A percentile compares a stretch with the other conserved stretches of the same genome.
phyloP scores from a whole-genome alignment of 2,329 filamentous ascomycete species.

The Phyllosticta paracitricarpa region DNA sequence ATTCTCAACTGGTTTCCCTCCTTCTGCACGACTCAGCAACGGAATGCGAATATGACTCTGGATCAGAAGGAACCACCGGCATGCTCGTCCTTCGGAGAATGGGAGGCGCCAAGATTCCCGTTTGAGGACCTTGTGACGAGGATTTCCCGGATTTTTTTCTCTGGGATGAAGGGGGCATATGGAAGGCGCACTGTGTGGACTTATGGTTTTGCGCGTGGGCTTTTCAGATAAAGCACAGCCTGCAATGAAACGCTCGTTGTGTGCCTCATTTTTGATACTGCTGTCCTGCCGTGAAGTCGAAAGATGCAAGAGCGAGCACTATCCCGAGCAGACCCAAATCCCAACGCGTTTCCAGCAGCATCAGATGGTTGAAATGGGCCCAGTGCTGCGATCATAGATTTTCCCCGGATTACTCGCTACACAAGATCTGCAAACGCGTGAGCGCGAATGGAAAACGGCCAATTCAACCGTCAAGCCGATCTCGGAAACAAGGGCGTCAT shows the following conservation, averaged over 20 bases:
- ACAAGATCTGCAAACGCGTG: no score
- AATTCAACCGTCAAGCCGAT: no score
- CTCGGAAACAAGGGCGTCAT: no score
- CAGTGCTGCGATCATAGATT: no score
- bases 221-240: background rate
- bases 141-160: conserved; percentile 19
- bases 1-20: conserved; percentile 25
- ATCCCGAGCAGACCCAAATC: background rate
- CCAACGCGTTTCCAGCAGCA: background rate
- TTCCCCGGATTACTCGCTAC: no score
- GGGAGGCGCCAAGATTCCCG: conserved; percentile 16
- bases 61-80: conserved; percentile 27
- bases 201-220: conserved; percentile 19
- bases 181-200: conserved; percentile 30
- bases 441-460: no score
- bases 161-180: conserved; percentile 30
- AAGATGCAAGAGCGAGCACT: background rate
- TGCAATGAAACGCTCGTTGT: conserved; percentile 6
- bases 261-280: background rate
- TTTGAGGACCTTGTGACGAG: conserved; percentile 15
- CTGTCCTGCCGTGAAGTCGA: background rate
- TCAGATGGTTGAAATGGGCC: no score
- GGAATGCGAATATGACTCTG: conserved; percentile 23
- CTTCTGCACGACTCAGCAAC: conserved; percentile 17
- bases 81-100: conserved; percentile 17